These are phyloP conservation scores for Aspergillus sp. DNA, from an alignment of 2,329 filamentous ascomycete genomes.

Conservation along the genomic window DNA sequence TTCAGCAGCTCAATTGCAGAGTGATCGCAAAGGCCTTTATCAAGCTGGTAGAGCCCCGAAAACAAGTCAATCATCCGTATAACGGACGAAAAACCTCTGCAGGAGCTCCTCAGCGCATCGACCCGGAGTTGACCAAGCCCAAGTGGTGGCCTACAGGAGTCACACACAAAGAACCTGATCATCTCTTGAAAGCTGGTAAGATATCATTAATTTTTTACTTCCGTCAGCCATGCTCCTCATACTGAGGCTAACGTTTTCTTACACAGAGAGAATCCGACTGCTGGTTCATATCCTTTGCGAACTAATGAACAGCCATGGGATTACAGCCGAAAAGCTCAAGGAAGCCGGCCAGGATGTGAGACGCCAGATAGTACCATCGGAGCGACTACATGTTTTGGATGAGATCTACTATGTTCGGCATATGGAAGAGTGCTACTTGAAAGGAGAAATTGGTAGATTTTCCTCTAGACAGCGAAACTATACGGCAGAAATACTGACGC, in stretches of 20 bases:
- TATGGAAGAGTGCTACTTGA: constrained; percentile 33
- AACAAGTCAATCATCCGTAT: constrained; percentile 42
- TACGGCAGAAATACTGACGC: no score
- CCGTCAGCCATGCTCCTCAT: not conserved
- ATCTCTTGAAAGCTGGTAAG: constrained; percentile 39
- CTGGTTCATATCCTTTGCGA: constrained; percentile 38
- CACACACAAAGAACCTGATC: constrained; percentile 42
- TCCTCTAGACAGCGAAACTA: not conserved
- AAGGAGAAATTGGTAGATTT: constrained; percentile 31
- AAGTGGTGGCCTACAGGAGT: constrained; percentile 36
- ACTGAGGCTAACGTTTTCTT: not conserved
- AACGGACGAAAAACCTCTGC: constrained; percentile 31
- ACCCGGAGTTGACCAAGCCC: constrained; percentile 38
- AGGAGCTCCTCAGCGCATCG: constrained; percentile 20
- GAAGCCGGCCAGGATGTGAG: constrained; percentile 36
- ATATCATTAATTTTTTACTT: not conserved
- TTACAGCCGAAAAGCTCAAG: constrained; percentile 34
- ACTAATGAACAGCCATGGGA: constrained; percentile 27
- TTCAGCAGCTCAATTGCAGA: constrained; percentile 40
- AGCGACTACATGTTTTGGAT: constrained; percentile 32
- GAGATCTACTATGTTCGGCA: constrained; percentile 37
- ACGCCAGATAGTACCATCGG: constrained; percentile 30
- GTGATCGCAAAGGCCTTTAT: constrained; percentile 40
- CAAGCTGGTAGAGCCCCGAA: constrained; percentile 39
- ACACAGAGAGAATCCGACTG: constrained; percentile 33